These are phyloP conservation scores for Anaeromyces robustus DNA, from an alignment of 192 early-diverging fungal species.

Conservation along the genomic window DNA sequence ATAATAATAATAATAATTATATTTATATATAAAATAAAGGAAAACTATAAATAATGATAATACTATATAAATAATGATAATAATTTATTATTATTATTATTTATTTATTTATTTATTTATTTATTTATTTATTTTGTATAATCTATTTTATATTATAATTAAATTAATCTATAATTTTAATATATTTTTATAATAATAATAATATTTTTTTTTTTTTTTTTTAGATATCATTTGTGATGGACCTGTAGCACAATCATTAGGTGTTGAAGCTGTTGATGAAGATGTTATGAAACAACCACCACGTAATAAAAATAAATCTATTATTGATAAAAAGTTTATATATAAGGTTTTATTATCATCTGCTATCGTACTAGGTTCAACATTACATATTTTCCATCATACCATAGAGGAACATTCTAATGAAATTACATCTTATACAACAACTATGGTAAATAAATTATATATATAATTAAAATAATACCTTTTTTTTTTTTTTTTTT, in stretches of 20 bases:
- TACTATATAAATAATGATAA: background rate
- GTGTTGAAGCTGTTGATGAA: constrained; percentile 87
- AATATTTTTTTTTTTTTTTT: too few species aligned
- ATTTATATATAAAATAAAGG: too few species aligned
- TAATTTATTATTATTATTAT: background rate
- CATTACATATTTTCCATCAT: constrained; percentile 60
- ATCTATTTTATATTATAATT: constrained; percentile 4
- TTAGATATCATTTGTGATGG: constrained; percentile 98
- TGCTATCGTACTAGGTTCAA: constrained; percentile 64
- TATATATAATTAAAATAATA: too few species aligned
- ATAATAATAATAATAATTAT: too few species aligned
- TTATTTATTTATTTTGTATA: background rate
- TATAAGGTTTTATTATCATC: constrained; percentile 64
- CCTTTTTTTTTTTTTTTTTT: too few species aligned
- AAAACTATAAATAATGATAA: constrained; percentile 12
- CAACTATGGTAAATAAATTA: constrained; percentile 64
- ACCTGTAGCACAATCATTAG: constrained; percentile 91
- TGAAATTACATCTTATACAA: constrained; percentile 48
- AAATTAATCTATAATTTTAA: constrained; percentile 2
- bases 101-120: background rate
- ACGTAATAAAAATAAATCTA: constrained; percentile 55
- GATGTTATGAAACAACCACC: constrained; percentile 77
- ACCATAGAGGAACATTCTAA: constrained; percentile 73
- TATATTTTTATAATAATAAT: too few species aligned
- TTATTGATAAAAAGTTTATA: constrained; percentile 57